Base-by-base conservation (phyloP, 2,329 filamentous ascomycete species). In the Scedosporium boydii region DNA sequence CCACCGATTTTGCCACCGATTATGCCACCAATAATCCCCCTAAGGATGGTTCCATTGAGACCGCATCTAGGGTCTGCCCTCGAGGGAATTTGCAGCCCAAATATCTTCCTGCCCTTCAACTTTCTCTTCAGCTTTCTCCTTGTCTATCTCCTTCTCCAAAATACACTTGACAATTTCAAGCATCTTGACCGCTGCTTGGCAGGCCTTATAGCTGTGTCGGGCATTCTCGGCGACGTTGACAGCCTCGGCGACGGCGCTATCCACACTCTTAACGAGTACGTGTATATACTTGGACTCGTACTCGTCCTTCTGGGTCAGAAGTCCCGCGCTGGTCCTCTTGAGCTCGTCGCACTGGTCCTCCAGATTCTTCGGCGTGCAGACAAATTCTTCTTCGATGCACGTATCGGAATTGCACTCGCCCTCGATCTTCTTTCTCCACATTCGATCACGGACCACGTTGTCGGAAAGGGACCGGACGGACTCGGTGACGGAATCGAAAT, bases 401-500 rank as follows among this genome's bases (percentile, higher is more conserved):
- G 60, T 65, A 12, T 51, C 44, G 27, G 53, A 57, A 7, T 59
- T 63, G 26, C 51, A 44, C 41, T 66, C 66, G 9, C 64, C 60
- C 34, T 66, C 65, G 10, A 68, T 64, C 60, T 66, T 72, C 59
- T 67, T 64, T 18, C 63, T 63, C 71, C 71, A 72, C 21, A 72
- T 67, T n/a, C 66, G 66, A 51, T 67, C 66, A 16, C 72, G 67
- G 14, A 68, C 59, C 34, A 63, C 59, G 6, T 58, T 59, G 21
- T 62, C 64, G 55, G 63, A 66, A 62, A 72, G 72, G 18, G 62
- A 51, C 51, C 62, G 68, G 46, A 73, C 65, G 6, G 34, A 59
- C 4, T 64, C 57, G 55, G 70, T 66, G 27, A 71, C 69, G 1
- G 62, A 56, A 10, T 65, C 67, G 57, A 67, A 73, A 2, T 66